These are phyloP conservation scores for Apocynum venetum DNA, from an alignment of 257 asterid genomes.

Conservation along the genomic window DNA sequence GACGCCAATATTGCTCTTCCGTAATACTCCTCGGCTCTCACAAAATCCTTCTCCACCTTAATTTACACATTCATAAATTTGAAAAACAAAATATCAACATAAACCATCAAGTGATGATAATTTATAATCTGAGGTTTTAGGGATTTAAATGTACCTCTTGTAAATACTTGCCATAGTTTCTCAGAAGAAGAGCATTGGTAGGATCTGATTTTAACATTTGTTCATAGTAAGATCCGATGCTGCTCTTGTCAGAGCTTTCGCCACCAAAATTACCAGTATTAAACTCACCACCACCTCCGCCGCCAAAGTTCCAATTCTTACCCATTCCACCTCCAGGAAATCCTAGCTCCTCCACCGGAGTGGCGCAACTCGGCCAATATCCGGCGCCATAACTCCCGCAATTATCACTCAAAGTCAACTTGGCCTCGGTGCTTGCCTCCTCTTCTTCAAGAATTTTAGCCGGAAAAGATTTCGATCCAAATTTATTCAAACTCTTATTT, in stretches of 20 bases:
- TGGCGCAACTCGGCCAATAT: constrained; percentile 12
- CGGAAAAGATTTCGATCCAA: constrained; percentile 34
- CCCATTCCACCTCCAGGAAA: constrained; percentile 49
- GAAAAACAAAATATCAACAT: neutral
- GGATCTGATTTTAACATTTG: constrained; percentile 56
- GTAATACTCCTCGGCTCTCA: constrained; percentile 62
- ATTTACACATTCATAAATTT: neutral
- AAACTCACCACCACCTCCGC: constrained; percentile 25
- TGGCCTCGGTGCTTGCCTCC: constrained; percentile 11
- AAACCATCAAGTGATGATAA: neutral
- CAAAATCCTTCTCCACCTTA: constrained; percentile 63
- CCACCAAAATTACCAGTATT: constrained; percentile 6
- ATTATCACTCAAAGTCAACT: constrained; percentile 14
- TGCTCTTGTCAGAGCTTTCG: constrained; percentile 22
- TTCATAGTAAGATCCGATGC: constrained; percentile 43
- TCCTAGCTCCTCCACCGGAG: constrained; percentile 31
- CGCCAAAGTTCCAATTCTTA: constrained; percentile 36
- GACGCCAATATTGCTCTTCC: constrained; percentile 69
- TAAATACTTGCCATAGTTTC: constrained; percentile 69
- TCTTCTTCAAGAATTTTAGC: constrained; percentile 36
- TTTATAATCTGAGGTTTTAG: neutral
- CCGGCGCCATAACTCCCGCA: constrained; percentile 12
- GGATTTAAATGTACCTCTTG: constrained; percentile 50
- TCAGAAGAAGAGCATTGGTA: constrained; percentile 45
- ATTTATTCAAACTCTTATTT: constrained; percentile 17